phyloP scores from a whole-genome alignment of 768 basidiomycete genomes.

The Galerina marginata region DNA sequence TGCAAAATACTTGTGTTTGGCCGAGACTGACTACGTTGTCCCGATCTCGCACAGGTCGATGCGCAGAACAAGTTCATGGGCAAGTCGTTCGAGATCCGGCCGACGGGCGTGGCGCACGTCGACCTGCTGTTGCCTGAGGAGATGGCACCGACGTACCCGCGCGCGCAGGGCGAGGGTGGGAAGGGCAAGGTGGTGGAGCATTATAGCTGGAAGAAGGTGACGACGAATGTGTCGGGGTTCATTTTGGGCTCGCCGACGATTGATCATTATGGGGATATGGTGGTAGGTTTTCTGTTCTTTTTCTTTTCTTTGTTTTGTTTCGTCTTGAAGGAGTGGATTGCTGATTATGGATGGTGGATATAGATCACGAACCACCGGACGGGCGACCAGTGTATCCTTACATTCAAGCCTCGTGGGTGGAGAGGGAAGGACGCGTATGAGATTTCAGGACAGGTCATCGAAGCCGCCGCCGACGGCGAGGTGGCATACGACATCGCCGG shows the following conservation, averaged over 20 bases:
- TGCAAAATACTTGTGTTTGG: no score
- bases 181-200: slow-evolving; percentile 79
- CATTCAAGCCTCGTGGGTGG: slow-evolving; percentile 98
- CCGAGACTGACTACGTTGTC: no score
- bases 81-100: slow-evolving; percentile 94
- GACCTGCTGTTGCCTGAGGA: slow-evolving; percentile 79
- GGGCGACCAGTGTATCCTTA: slow-evolving; percentile 83
- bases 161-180: slow-evolving; percentile 45
- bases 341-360: background rate
- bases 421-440: slow-evolving; percentile 90
- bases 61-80: slow-evolving; percentile 98
- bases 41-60: slow-evolving; percentile 77
- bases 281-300: slow-evolving; percentile 54
- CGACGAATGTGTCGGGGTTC: slow-evolving; percentile 89
- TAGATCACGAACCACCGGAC: slow-evolving; percentile 91
- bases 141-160: slow-evolving; percentile 67
- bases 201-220: slow-evolving; percentile 96
- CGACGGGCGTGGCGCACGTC: slow-evolving; percentile 92
- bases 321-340: background rate
- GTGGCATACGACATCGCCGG: slow-evolving; percentile 90
- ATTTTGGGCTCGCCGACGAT: slow-evolving; percentile 89
- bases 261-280: slow-evolving; percentile 95
- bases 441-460: slow-evolving; percentile 84
- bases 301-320: background rate
- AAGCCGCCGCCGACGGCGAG: slow-evolving; percentile 54